These are phyloP conservation scores for Pythium volutum DNA, from an alignment of 352 stramenopile species.

Conservation along the genomic window DNA sequence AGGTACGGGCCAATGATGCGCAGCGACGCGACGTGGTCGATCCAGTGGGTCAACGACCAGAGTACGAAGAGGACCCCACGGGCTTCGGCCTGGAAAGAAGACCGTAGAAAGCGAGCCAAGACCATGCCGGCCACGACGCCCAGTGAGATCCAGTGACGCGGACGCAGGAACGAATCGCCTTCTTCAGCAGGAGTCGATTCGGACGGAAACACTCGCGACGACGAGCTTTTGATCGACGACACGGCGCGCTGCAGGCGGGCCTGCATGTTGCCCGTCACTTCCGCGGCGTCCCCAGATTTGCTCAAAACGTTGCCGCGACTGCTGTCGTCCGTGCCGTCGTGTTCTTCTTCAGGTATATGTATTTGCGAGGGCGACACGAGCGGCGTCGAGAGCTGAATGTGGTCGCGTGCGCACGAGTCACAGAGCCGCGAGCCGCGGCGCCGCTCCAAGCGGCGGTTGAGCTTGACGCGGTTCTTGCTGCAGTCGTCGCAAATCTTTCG, in stretches of 20 bases:
- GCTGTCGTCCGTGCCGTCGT: background rate
- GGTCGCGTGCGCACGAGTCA: constrained; percentile 63
- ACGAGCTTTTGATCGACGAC: constrained; percentile 4
- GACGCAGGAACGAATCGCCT: constrained; percentile 38
- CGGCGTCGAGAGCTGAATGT: constrained; percentile 29
- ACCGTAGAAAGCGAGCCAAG: constrained; percentile 5
- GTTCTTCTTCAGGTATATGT: background rate
- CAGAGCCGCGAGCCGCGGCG: constrained; percentile 74
- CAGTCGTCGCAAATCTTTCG: constrained; percentile 81
- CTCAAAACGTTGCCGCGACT: background rate
- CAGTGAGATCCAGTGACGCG: constrained; percentile 39
- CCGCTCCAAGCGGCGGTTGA: constrained; percentile 58
- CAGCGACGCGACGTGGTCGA: constrained; percentile 51
- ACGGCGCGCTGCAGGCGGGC: constrained; percentile 7
- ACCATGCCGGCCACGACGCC: constrained; percentile 1
- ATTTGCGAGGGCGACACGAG: constrained; percentile 3
- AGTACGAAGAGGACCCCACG: constrained; percentile 13
- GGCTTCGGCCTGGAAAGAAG: background rate
- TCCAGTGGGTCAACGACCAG: constrained; percentile 15
- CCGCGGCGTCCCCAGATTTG: background rate
- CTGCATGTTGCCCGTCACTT: background rate
- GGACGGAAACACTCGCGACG: background rate
- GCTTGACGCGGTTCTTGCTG: constrained; percentile 78
- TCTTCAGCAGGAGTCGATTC: background rate
- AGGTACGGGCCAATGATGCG: constrained; percentile 49